A percentile compares a stretch with the other conserved stretches of the same genome.
Conservation (phyloP, 2,329 filamentous ascomycete genomes). For the Aureobasidium namibiae region DNA sequence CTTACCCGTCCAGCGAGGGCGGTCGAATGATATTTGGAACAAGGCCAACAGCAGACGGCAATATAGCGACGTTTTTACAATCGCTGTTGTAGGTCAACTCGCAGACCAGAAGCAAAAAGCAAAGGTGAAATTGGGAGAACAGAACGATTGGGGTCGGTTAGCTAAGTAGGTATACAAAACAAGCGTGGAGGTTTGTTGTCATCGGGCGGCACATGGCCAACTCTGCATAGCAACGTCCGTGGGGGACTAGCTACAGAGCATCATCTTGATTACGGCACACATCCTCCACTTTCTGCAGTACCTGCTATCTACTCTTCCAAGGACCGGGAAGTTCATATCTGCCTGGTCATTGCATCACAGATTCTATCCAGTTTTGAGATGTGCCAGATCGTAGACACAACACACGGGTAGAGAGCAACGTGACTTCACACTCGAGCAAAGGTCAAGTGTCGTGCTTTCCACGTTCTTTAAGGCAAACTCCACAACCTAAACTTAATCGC, state of each 20-base stretch:
- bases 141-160: neutral
- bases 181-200: neutral
- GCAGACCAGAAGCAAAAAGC: neutral
- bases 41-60: neutral
- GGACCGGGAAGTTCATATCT: too few species aligned
- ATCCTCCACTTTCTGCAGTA: too few species aligned
- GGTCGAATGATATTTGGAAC: neutral
- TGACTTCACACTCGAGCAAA: neutral
- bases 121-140: neutral
- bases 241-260: neutral
- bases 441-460: neutral
- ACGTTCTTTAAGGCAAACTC: neutral
- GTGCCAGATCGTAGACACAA: too few species aligned
- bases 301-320: too few species aligned
- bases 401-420: neutral
- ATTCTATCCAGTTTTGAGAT: too few species aligned
- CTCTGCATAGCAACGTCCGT: neutral
- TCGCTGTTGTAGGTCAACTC: neutral
- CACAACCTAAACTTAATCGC: neutral
- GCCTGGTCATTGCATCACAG: too few species aligned
- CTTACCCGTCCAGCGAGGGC: constrained; percentile 13
- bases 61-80: neutral
- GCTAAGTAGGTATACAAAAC: neutral
- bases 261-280: neutral
- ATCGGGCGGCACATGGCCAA: too few species aligned